Percentiles rank a stretch among this genome's conserved stretches.
Conservation (phyloP, 441 rosid species). For the Omphalea diandra region DNA sequence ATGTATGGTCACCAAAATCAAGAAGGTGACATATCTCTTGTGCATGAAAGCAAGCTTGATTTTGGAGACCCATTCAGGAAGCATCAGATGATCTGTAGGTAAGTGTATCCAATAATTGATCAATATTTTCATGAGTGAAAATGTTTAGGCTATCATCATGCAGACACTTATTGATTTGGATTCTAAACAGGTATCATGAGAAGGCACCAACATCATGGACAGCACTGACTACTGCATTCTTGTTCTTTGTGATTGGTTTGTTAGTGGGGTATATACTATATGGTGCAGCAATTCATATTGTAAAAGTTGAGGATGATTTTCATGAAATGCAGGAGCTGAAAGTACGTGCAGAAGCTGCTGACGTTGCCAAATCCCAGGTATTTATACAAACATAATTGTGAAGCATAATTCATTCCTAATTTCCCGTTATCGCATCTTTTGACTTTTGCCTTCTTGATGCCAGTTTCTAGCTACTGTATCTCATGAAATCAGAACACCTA, state of each 20-base stretch:
- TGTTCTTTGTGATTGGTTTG: slow-evolving; percentile 66
- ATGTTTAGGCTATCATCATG: slow-evolving; percentile 16
- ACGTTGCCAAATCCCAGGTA: slow-evolving; percentile 94
- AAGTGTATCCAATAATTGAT: slow-evolving; percentile 27
- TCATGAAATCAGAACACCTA: slow-evolving; percentile 96
- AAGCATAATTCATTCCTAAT: not conserved
- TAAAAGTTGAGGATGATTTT: slow-evolving; percentile 86
- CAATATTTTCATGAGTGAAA: slow-evolving; percentile 11
- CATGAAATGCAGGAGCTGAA: slow-evolving; percentile 80
- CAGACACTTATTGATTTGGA: slow-evolving; percentile 16
- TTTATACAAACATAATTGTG: not conserved
- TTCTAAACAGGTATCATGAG: slow-evolving; percentile 67
- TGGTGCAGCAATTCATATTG: slow-evolving; percentile 71
- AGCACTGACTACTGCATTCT: slow-evolving; percentile 63
- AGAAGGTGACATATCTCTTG: slow-evolving; percentile 71
- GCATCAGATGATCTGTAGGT: slow-evolving; percentile 94
- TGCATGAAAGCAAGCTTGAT: slow-evolving; percentile 78
- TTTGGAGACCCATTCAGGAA: slow-evolving; percentile 95
- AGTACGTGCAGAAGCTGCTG: slow-evolving; percentile 92
- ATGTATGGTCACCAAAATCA: slow-evolving; percentile 88
- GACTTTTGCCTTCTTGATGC: slow-evolving; percentile 23
- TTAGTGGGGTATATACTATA: slow-evolving; percentile 82
- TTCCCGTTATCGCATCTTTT: slow-evolving; percentile 11
- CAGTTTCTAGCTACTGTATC: slow-evolving; percentile 94
- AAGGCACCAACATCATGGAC: slow-evolving; percentile 74